phyloP scores from a whole-genome alignment of 75 land plant genomes.

The Pseudotsuga menziesii region DNA sequence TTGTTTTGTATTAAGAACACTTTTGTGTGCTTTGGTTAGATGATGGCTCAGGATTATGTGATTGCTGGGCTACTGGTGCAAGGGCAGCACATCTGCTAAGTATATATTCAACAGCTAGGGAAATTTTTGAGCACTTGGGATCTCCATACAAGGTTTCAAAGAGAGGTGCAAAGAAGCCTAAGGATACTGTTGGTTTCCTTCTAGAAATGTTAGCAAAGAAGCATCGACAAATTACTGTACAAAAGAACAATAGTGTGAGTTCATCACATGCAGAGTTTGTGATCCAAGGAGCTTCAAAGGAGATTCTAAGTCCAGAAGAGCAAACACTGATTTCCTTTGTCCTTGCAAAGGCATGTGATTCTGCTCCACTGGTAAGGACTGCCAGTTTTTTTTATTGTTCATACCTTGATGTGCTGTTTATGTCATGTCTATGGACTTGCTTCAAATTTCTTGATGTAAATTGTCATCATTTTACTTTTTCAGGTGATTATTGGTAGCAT shows the following conservation, averaged over 20 bases:
- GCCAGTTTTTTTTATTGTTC: not conserved
- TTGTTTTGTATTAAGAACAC: not conserved
- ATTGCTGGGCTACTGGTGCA: constrained; percentile 25
- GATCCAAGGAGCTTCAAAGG: not conserved
- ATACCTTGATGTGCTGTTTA: not conserved
- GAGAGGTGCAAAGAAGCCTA: not conserved
- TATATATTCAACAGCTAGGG: constrained; percentile 7
- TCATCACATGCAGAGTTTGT: not conserved
- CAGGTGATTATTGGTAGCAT: constrained; percentile 11
- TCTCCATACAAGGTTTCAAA: not conserved
- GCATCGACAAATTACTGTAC: constrained; percentile 3
- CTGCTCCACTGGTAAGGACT: constrained; percentile 6
- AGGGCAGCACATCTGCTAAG: constrained; percentile 20
- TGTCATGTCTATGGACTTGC: not conserved
- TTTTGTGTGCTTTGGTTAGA: constrained; percentile 13
- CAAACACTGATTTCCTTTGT: not conserved
- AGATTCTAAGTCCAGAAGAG: not conserved
- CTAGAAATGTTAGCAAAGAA: constrained; percentile 1
- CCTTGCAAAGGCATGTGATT: constrained; percentile 7
- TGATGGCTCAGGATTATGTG: constrained; percentile 34
- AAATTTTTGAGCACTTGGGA: not conserved
- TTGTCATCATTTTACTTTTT: not conserved
- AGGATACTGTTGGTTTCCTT: not conserved
- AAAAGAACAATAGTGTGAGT: not conserved
- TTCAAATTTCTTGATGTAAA: not conserved